Evolutionary conservation across 1,284 basidiomycete genomes (phyloP).

Genomic region (Leccinum pachyderme): DNA sequence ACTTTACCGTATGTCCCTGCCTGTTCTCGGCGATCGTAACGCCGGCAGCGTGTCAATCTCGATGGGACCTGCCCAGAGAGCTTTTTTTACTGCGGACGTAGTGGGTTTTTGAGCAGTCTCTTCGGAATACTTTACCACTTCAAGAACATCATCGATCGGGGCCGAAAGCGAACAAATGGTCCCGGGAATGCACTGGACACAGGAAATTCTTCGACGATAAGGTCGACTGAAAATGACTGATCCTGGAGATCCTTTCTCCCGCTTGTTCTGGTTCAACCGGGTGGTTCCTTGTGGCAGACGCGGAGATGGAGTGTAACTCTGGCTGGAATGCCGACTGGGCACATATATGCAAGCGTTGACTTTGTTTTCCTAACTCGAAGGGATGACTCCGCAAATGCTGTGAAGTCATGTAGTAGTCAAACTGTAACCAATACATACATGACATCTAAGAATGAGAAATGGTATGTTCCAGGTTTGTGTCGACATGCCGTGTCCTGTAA

Average conservation of each 20-base stretch:
- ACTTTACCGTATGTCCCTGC: conserved; percentile 29
- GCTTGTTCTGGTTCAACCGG: conserved; percentile 18
- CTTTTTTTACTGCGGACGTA: background rate
- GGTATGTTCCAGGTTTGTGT: conserved; percentile 45
- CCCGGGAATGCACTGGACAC: conserved; percentile 10
- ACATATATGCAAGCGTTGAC: no score
- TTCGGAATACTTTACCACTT: conserved; percentile 10
- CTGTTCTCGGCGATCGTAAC: conserved; percentile 30
- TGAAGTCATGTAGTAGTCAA: background rate
- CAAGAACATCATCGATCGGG: background rate
- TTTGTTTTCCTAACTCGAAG: no score
- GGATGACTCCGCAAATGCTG: background rate
- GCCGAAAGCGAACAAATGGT: conserved; percentile 20
- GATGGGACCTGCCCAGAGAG: conserved; percentile 42
- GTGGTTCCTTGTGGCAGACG: conserved; percentile 16
- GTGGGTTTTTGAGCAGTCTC: conserved; percentile 16
- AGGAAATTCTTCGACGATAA: conserved; percentile 2
- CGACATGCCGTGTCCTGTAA: conserved; percentile 49
- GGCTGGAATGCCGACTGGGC: no score
- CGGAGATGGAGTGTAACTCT: conserved; percentile 23
- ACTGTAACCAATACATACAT: background rate
- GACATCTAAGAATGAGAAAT: background rate
- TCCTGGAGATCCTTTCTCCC: conserved; percentile 26
- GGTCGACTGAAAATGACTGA: conserved; percentile 23
- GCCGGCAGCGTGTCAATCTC: conserved; percentile 26